Evolutionary conservation across 106 monocot genomes (phyloP), one percentile per base, ranked within the genome.

Genomic region (Dendrobium nobile): DNA sequence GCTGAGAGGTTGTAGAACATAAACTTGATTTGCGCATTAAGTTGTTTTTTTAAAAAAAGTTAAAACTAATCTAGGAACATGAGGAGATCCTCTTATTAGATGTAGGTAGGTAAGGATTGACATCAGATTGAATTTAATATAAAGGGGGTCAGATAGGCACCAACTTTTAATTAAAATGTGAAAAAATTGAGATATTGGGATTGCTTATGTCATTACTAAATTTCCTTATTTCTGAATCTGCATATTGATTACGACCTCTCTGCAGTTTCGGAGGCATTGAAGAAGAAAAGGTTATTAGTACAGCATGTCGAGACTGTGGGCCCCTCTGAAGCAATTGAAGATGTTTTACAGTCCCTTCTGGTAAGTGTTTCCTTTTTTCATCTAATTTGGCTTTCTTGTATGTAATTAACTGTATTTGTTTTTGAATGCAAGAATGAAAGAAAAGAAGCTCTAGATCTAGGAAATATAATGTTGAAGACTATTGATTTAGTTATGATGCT

Each of bases 221-320:
- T 61, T 61, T n/a, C 5, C 19, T n/a, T n/a, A n/a, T 47, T 47
- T 37, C 74, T n/a, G 15, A 11, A 72, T 31, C 67, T 67, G 10
- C 17, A 77, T 77, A 43, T 27, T 65, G 41, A 75, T 77, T 41
- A n/a, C 77, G 41, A 3, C 47, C 51, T 77, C 33, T 67, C 19
- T 81, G 73, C 82, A 85, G 83, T 48, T 79, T 72, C 37, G 77
- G 87, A 80, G 54, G 80, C 82, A 51, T 54, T 56, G 47, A 82
- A 15, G 73, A 58, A 79, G 7, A 89, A 85, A 77, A 91, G 84
- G 82, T 56, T 93, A 41, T 78, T 93, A 54, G 81, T 89, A 73
- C 91, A 93, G 42, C 93, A 87, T 84, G 76, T 93, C 44, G 91
- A 93, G 55, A 93, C 93, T 58, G 51, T 93, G 24, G 79, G 78